Base-by-base conservation (phyloP, 2,329 filamentous ascomycete species). In the Phyllosticta paracitricarpa region DNA sequence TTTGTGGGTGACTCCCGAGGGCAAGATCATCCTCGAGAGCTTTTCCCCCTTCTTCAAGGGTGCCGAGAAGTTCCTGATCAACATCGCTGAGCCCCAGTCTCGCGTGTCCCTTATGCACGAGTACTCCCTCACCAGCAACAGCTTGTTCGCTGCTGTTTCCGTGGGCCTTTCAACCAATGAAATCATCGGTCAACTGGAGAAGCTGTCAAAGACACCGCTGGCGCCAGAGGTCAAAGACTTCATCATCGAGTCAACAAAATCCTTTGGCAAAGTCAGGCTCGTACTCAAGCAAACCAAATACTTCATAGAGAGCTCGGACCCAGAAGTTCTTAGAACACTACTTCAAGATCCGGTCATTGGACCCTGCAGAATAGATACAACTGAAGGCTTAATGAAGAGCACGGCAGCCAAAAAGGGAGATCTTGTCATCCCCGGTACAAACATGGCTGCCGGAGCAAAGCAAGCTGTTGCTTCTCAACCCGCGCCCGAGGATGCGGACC, bases 211-310 rank as follows among this genome's bases (percentile, higher is more conserved):
- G 77, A 95, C 89, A 2, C 86, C 89, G 7, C 79, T 97, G 12
- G 91, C 93, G 0, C 82, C 89, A n/a, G 84, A 86, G 56, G 89
- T 97, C 64, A 83, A 86, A 64, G 79, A 84, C 8, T 97, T 93
- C 72, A 93, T 88, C 65, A 80, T 93, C 66, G 85, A 85, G 63
- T 94, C 91, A 64, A 96, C 91, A 5, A 86, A 89, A 65, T 94
- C 89, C 58, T 97, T 94, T 71, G 94, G 94, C 65, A 97, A 97
- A 75, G 91, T 97, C 61, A 94, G 96, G 73, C 84, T 97, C 59
- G 94, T 97, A 54, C 76, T 97, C 65, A 96, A 96, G 73, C 89
- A 97, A 69, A 97, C 93, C 64, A 89, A 90, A 66, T 97, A 96
- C 74, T 97, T 89, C 68, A 86, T 97, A 64, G 94, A 99, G 75